Conservation (phyloP, 2,329 filamentous ascomycete species). For the Trichoderma sp. region DNA sequence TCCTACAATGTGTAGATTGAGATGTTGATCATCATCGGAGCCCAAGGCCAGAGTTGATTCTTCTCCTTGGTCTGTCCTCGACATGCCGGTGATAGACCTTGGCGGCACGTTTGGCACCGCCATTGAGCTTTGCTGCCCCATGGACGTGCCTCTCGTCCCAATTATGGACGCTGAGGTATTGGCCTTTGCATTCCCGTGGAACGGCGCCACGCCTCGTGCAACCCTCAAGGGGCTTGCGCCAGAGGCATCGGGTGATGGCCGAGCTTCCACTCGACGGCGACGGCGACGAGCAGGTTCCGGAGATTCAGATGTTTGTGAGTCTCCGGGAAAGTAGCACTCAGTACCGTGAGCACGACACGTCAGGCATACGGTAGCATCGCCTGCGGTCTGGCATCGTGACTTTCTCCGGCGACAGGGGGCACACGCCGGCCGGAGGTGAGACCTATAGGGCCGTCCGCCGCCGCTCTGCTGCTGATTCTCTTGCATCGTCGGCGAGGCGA, state of each 20-base stretch:
- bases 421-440: constrained; percentile 60
- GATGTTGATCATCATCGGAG: constrained; percentile 38
- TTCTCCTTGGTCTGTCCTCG: constrained; percentile 11
- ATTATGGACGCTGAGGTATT: not conserved
- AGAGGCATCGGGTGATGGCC: not conserved
- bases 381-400: constrained; percentile 58
- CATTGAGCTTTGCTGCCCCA: not conserved
- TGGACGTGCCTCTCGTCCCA: not conserved
- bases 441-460: constrained; percentile 52
- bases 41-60: constrained; percentile 31
- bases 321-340: constrained; percentile 53
- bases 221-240: not conserved
- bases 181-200: constrained; percentile 2
- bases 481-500: not conserved
- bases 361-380: constrained; percentile 50
- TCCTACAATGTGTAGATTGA: constrained; percentile 55
- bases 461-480: constrained; percentile 20
- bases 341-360: constrained; percentile 58
- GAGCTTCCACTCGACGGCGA: constrained; percentile 19
- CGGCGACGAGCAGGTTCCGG: constrained; percentile 22
- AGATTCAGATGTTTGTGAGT: constrained; percentile 25
- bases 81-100: not conserved
- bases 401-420: constrained; percentile 58
- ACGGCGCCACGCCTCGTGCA: not conserved
- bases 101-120: not conserved